Conservation (phyloP, 805 yeast genomes). For the Lipomyces sp. region DNA sequence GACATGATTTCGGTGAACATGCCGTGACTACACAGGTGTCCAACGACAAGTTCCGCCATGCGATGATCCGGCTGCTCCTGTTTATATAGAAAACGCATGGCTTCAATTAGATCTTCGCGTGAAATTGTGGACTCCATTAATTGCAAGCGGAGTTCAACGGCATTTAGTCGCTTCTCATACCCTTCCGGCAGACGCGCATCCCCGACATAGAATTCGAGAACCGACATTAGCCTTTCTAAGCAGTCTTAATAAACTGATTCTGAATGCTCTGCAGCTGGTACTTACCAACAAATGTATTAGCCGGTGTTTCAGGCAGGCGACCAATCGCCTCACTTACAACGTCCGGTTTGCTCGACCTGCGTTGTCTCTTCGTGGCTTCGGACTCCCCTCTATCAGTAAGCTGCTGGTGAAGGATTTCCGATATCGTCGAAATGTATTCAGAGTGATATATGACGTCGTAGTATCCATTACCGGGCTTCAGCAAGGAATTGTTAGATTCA, state of each 20-base stretch:
- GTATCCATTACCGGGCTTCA: neutral
- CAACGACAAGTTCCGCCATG: conserved; percentile 2
- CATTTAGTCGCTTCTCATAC: neutral
- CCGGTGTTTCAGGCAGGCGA: neutral
- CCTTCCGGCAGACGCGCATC: conserved; percentile 3
- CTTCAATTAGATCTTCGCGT: conserved; percentile 13
- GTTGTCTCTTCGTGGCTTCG: no score
- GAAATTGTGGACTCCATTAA: conserved; percentile 14
- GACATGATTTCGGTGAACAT: conserved; percentile 23
- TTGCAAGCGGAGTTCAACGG: conserved; percentile 13
- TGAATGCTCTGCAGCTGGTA: neutral
- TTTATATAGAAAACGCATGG: conserved; percentile 12
- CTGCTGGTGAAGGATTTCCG: neutral
- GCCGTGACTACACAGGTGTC: conserved; percentile 24
- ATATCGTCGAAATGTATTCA: conserved; percentile 1
- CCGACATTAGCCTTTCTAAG: neutral
- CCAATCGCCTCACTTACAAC: conserved; percentile 7
- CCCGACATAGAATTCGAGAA: conserved; percentile 7
- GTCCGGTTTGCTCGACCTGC: conserved; percentile 3
- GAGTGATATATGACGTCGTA: conserved; percentile 6
- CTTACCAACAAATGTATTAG: neutral
- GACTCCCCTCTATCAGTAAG: neutral
- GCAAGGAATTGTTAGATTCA: neutral
- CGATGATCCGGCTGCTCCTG: neutral
- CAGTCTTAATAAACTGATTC: neutral